Evolutionary conservation across 257 asterid species (phyloP).

Genomic region (Primulina eburnea): DNA sequence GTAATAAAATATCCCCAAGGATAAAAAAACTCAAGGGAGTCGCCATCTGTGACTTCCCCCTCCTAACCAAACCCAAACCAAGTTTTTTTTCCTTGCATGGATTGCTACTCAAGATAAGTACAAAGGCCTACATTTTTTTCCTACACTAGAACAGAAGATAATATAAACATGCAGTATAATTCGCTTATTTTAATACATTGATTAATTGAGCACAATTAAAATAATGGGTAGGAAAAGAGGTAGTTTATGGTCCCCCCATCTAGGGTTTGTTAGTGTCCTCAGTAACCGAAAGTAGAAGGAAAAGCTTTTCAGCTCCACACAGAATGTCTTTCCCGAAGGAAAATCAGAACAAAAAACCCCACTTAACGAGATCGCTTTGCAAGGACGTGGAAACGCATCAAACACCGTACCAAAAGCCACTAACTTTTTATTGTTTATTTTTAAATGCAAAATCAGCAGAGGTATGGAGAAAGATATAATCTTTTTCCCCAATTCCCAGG

Average conservation of each 20-base stretch:
- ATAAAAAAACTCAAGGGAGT: neutral
- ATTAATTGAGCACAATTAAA: neutral
- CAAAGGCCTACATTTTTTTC: neutral
- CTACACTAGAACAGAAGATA: neutral
- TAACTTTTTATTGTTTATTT: neutral
- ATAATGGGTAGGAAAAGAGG: slow-evolving; percentile 21
- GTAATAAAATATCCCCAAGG: neutral
- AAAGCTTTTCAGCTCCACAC: slow-evolving; percentile 20
- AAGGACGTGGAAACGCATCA: slow-evolving; percentile 17
- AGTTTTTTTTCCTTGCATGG: neutral
- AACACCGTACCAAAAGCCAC: neutral
- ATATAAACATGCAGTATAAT: neutral
- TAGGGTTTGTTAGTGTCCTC: slow-evolving; percentile 31
- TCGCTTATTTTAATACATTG: neutral
- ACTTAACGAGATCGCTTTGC: slow-evolving; percentile 15
- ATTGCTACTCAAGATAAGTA: neutral
- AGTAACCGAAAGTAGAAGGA: slow-evolving; percentile 20
- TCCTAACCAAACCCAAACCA: neutral
- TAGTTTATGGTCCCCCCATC: slow-evolving; percentile 41
- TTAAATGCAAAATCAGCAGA: neutral
- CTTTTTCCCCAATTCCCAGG: slow-evolving; percentile 35
- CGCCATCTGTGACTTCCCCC: neutral
- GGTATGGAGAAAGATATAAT: slow-evolving; percentile 21
- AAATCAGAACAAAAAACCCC: slow-evolving; percentile 2
- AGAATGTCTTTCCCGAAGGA: slow-evolving; percentile 22